phyloP scores from a whole-genome alignment of 2,329 filamentous ascomycete species.

The Alternaria angustiovoidea region DNA sequence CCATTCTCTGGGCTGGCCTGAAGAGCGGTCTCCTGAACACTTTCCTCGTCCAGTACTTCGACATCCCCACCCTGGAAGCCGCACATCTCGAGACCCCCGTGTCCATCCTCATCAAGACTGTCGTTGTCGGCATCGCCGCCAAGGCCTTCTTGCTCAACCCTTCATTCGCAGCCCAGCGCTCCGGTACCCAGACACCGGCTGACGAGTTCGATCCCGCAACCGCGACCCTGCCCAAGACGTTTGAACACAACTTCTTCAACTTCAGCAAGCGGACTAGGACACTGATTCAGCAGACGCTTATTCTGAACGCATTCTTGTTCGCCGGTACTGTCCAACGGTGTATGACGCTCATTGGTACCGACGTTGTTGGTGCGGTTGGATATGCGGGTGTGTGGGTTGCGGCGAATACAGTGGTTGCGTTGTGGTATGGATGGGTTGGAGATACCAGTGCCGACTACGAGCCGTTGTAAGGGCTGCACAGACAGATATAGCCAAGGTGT shows the following conservation, averaged over 20 bases:
- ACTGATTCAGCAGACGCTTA: constrained; percentile 63
- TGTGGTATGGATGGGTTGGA: constrained; percentile 61
- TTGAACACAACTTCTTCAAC: constrained; percentile 77
- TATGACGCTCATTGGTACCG: constrained; percentile 74
- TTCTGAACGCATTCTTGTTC: constrained; percentile 57
- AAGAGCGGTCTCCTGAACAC: constrained; percentile 71
- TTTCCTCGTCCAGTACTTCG: constrained; percentile 78
- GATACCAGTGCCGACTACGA: constrained; percentile 44
- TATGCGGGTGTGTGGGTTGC: constrained; percentile 81
- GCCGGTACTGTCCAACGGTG: constrained; percentile 70
- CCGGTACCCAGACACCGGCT: constrained; percentile 56
- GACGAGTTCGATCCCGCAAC: constrained; percentile 69
- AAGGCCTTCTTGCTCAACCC: constrained; percentile 81
- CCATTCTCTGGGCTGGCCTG: constrained; percentile 75
- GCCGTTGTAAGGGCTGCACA: constrained; percentile 19
- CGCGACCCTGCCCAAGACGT: constrained; percentile 72
- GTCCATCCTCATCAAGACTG: constrained; percentile 60
- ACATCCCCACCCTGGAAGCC: constrained; percentile 72
- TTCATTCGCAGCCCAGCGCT: constrained; percentile 64
- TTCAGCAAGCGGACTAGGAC: constrained; percentile 72
- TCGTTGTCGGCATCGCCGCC: constrained; percentile 75
- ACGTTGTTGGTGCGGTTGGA: constrained; percentile 71
- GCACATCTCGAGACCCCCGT: constrained; percentile 69
- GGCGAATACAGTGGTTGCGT: constrained; percentile 69
- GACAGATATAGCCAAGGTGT: background rate